Percentiles rank a stretch among this genome's conserved stretches.
Evolutionary conservation across 2,329 filamentous ascomycete genomes (phyloP).

Genomic region (Fusarium lateritium): DNA sequence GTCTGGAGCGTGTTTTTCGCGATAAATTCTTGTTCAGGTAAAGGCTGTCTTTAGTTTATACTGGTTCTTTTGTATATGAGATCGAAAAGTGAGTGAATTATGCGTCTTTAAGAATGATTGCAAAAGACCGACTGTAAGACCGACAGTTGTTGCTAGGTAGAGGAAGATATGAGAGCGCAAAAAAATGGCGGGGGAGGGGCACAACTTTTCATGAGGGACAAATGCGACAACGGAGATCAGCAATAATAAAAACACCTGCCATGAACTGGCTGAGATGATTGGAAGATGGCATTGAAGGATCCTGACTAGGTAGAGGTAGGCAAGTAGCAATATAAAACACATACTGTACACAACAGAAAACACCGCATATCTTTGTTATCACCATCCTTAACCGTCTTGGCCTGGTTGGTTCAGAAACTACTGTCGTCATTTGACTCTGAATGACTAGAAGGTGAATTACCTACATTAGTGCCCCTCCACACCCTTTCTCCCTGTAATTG

Average conservation of each 20-base stretch:
- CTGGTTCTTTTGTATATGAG: not conserved
- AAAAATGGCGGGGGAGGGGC: constrained; percentile 49
- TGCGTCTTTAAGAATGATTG: constrained; percentile 1
- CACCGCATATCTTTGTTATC: constrained; percentile 40
- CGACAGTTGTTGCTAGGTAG: constrained; percentile 14
- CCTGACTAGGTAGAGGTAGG: constrained; percentile 23
- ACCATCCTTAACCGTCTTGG: constrained; percentile 28
- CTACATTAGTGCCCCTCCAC: constrained; percentile 36
- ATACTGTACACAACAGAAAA: constrained; percentile 36
- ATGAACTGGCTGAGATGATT: constrained; percentile 39
- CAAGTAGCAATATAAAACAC: constrained; percentile 25
- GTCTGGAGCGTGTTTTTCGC: not conserved
- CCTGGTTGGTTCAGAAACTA: constrained; percentile 14
- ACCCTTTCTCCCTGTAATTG: constrained; percentile 30
- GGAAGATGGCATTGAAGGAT: constrained; percentile 31
- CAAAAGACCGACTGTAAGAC: constrained; percentile 21
- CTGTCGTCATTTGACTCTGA: constrained; percentile 42
- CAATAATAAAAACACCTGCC: constrained; percentile 39
- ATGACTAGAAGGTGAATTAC: constrained; percentile 8
- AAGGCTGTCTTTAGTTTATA: not conserved
- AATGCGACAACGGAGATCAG: constrained; percentile 29
- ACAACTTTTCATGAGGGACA: constrained; percentile 42
- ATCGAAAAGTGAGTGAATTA: constrained; percentile 4
- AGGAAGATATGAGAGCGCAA: constrained; percentile 35
- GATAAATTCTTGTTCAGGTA: not conserved